A percentile compares a stretch with the other conserved stretches of the same genome.
Conservation (phyloP, 306 rosid species). For the Dryas drummondii region DNA sequence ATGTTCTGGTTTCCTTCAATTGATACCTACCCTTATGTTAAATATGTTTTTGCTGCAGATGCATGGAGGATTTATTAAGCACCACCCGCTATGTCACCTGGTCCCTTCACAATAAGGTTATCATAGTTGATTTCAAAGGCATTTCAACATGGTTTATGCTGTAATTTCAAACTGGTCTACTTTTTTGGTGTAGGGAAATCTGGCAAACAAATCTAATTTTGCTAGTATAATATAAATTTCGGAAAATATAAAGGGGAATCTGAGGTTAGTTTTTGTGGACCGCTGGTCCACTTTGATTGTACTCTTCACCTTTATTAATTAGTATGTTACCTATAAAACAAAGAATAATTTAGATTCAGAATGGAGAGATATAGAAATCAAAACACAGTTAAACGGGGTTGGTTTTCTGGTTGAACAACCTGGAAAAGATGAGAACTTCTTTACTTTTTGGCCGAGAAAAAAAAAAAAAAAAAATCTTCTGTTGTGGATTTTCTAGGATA, state of each 20-base stretch:
- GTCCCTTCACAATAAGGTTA: conserved; percentile 98
- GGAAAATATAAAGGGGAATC: too few relatives aligned
- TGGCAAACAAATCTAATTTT: background rate
- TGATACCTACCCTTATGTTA: conserved; percentile 6
- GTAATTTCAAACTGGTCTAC: conserved; percentile 18
- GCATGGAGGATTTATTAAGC: conserved; percentile 98
- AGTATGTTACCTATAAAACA: too few relatives aligned
- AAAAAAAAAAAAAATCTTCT: background rate
- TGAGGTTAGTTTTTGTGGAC: too few relatives aligned
- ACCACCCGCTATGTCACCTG: conserved; percentile 93
- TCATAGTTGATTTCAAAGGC: conserved; percentile 25
- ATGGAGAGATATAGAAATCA: background rate
- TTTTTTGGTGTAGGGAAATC: background rate
- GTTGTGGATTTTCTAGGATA: background rate
- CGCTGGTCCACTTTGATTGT: too few relatives aligned
- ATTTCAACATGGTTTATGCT: conserved; percentile 17
- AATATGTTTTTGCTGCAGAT: conserved; percentile 49
- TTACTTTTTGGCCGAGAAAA: background rate
- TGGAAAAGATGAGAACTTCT: background rate
- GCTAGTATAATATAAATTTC: background rate
- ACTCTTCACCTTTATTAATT: too few relatives aligned
- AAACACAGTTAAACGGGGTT: background rate
- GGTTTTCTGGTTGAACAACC: background rate
- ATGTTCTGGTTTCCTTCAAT: conserved; percentile 2
- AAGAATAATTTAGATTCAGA: background rate